Evolutionary conservation across 495 filamentous ascomycete genomes (phyloP).

Genomic region (Aspergillus nidulans): DNA sequence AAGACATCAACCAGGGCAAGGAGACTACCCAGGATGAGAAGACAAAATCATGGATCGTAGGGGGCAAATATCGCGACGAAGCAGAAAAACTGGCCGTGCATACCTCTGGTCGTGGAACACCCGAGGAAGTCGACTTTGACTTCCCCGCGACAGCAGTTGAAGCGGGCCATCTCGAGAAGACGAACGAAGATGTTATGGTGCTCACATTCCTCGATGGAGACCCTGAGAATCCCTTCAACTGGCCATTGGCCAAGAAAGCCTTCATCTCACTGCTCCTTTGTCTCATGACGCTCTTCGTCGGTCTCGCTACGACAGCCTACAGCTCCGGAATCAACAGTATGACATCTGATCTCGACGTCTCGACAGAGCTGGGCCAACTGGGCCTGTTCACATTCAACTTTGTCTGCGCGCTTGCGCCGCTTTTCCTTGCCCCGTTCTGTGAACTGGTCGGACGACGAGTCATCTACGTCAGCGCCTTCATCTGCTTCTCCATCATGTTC

Average conservation of each 20-base stretch:
- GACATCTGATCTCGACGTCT: conserved; percentile 32
- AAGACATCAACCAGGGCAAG: background rate
- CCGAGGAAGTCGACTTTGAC: background rate
- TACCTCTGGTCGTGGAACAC: background rate
- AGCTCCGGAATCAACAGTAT: conserved; percentile 39
- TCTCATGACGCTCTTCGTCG: conserved; percentile 46
- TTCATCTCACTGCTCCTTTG: conserved; percentile 42
- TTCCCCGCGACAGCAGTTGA: background rate
- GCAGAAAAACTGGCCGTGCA: background rate
- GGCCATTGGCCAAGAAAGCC: conserved; percentile 31
- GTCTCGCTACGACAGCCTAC: conserved; percentile 46
- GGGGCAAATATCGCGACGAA: background rate
- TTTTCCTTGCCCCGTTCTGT: conserved; percentile 44
- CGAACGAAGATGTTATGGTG: conserved; percentile 19
- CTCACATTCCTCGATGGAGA: conserved; percentile 38
- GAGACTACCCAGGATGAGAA: background rate
- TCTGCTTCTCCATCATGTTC: conserved; percentile 39
- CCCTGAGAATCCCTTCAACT: conserved; percentile 46
- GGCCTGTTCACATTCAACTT: conserved; percentile 44
- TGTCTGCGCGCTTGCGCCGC: conserved; percentile 36
- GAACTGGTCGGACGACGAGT: conserved; percentile 38
- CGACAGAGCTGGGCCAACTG: conserved; percentile 33
- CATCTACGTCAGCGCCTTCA: conserved; percentile 36
- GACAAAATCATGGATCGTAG: background rate
- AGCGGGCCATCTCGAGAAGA: background rate